Conservation (phyloP, 2,329 filamentous ascomycete genomes). For the Akanthomyces lecanii region DNA sequence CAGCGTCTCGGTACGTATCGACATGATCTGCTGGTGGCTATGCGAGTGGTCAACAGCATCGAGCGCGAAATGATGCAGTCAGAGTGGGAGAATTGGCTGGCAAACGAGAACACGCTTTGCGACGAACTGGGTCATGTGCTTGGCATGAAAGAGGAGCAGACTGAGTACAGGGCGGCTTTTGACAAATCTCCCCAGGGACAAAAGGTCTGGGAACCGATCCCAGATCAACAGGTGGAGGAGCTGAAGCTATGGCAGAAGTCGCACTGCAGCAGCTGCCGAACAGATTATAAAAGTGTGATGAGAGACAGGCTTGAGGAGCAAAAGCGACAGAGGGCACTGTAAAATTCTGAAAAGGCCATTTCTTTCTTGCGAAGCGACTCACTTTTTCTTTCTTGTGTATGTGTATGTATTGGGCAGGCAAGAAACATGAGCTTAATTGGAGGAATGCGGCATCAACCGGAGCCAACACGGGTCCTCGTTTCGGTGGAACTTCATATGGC, state of each 20-base stretch:
- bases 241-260: constrained; percentile 11
- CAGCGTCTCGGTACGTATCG: constrained; percentile 79
- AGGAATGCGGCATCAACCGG: not conserved
- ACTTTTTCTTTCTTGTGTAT: not conserved
- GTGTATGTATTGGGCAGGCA: not conserved
- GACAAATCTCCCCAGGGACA: constrained; percentile 25
- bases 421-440: not conserved
- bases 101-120: constrained; percentile 73
- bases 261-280: constrained; percentile 14
- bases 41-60: constrained; percentile 84
- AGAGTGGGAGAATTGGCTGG: constrained; percentile 92
- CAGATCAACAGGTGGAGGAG: constrained; percentile 3
- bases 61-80: constrained; percentile 80
- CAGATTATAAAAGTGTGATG: constrained; percentile 4
- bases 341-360: not conserved
- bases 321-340: not conserved
- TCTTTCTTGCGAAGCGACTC: not conserved
- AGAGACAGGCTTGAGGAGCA: constrained; percentile 3
- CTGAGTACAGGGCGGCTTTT: constrained; percentile 20
- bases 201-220: constrained; percentile 28
- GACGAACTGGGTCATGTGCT: constrained; percentile 53
- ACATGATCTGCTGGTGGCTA: constrained; percentile 84
- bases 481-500: not conserved
- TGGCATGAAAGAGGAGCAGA: constrained; percentile 23
- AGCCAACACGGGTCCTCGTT: too few species aligned